Conservation (phyloP, 179 eudicot genomes). For the Nepenthes alata region DNA sequence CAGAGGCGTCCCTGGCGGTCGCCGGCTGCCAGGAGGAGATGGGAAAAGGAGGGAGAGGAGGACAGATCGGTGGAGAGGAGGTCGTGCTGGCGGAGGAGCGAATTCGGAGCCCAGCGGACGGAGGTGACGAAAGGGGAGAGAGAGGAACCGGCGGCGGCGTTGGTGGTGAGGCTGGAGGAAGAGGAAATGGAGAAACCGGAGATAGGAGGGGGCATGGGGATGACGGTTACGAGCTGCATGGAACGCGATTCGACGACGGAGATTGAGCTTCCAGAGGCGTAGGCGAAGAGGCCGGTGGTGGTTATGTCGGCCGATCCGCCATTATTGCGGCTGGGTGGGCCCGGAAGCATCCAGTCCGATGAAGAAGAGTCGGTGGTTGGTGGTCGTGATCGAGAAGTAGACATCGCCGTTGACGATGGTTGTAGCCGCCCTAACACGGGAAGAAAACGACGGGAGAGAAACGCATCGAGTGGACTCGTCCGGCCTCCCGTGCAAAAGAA, state of each 20-base stretch:
- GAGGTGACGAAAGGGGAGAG: constrained; percentile 80
- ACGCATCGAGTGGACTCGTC: not conserved
- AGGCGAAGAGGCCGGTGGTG: constrained; percentile 78
- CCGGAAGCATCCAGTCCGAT: constrained; percentile 75
- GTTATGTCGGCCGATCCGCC: constrained; percentile 63
- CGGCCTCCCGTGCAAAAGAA: no score
- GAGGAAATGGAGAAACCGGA: not conserved
- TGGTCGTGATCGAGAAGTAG: constrained; percentile 1
- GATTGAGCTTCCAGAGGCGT: constrained; percentile 74
- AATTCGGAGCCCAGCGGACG: constrained; percentile 66
- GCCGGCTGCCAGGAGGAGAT: constrained; percentile 66
- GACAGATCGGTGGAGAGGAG: constrained; percentile 29
- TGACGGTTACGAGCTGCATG: constrained; percentile 60
- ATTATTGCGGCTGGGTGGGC: constrained; percentile 84
- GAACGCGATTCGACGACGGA: constrained; percentile 65
- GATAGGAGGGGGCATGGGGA: constrained; percentile 66
- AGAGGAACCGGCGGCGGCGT: constrained; percentile 22
- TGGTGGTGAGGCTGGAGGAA: not conserved
- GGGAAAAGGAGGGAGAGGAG: constrained; percentile 15
- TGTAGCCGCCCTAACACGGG: not conserved
- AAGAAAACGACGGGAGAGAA: not conserved
- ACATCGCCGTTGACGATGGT: not conserved
- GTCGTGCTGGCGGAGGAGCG: constrained; percentile 41
- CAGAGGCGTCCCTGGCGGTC: constrained; percentile 83
- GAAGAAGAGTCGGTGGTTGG: constrained; percentile 6